Evolutionary conservation across 2,329 filamentous ascomycete species (phyloP).

Genomic region (Sphaerostilbella broomeana): DNA sequence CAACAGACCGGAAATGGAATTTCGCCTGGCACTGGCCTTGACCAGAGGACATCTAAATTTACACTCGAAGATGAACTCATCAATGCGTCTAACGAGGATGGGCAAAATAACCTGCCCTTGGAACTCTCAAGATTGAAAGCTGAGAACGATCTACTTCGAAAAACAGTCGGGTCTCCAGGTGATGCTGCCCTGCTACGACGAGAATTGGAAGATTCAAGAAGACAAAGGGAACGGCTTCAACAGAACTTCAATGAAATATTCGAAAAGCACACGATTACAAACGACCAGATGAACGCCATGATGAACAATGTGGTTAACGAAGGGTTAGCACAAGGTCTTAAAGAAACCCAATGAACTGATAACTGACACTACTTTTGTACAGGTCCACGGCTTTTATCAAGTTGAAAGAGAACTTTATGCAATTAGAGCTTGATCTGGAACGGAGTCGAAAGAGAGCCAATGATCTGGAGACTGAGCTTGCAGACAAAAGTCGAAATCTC

Average conservation of each 20-base stretch:
- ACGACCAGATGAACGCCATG: conserved; percentile 52
- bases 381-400: conserved; percentile 48
- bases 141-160: conserved; percentile 54
- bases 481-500: conserved; percentile 50
- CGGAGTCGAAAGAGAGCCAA: conserved; percentile 35
- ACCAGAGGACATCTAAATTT: conserved; percentile 22
- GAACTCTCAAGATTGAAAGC: conserved; percentile 54
- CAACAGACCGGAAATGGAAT: conserved; percentile 28
- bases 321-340: conserved; percentile 52
- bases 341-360: no score
- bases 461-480: conserved; percentile 41
- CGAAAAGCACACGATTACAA: conserved; percentile 50
- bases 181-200: conserved; percentile 48
- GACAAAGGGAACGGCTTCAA: conserved; percentile 45
- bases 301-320: conserved; percentile 45
- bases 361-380: conserved; percentile 41
- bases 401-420: conserved; percentile 42
- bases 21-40: conserved; percentile 17
- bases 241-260: conserved; percentile 50
- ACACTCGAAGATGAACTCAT: conserved; percentile 57
- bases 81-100: conserved; percentile 35
- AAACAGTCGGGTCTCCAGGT: conserved; percentile 45
- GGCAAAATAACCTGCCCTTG: conserved; percentile 36
- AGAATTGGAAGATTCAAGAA: conserved; percentile 50
- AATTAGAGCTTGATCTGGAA: conserved; percentile 41